Evolutionary conservation across 345 rosid genomes (phyloP).

Genomic region (Iberis pinnata): DNA sequence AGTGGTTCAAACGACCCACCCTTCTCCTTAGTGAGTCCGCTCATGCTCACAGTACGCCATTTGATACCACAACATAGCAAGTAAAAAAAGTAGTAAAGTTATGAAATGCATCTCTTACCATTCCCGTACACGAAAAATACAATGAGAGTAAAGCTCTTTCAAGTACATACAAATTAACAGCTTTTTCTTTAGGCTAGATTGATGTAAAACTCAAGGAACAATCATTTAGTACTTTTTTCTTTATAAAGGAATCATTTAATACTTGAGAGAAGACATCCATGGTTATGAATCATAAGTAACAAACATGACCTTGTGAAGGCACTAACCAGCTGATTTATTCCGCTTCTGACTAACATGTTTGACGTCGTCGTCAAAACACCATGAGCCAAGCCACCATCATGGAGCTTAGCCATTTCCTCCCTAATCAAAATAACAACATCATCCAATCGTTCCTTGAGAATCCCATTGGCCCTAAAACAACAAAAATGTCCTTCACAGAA

Average conservation of each 20-base stretch:
- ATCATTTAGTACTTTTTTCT: too few relatives aligned
- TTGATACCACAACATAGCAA: not conserved
- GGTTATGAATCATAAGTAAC: slow-evolving; percentile 15
- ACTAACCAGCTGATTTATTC: slow-evolving; percentile 58
- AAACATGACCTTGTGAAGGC: not conserved
- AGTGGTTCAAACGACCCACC: too few relatives aligned
- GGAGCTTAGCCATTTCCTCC: slow-evolving; percentile 72
- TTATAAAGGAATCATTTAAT: slow-evolving; percentile 77
- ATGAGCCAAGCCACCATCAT: slow-evolving; percentile 93
- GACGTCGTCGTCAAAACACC: slow-evolving; percentile 97
- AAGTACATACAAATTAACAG: slow-evolving; percentile 88
- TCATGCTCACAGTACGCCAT: too few relatives aligned
- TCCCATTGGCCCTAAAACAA: slow-evolving; percentile 58
- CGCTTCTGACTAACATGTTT: slow-evolving; percentile 65
- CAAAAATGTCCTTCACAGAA: slow-evolving; percentile 72
- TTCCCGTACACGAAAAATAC: slow-evolving; percentile 96
- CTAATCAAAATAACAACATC: slow-evolving; percentile 86
- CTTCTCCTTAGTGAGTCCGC: too few relatives aligned
- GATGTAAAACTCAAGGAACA: slow-evolving; percentile 88
- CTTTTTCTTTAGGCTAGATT: slow-evolving; percentile 86
- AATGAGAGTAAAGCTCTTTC: slow-evolving; percentile 86
- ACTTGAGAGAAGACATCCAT: slow-evolving; percentile 40
- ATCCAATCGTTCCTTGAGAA: slow-evolving; percentile 53
- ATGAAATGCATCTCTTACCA: slow-evolving; percentile 27
- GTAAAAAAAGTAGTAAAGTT: not conserved